phyloP scores from a whole-genome alignment of 2,329 filamentous ascomycete species.

The Venturia oleaginea region DNA sequence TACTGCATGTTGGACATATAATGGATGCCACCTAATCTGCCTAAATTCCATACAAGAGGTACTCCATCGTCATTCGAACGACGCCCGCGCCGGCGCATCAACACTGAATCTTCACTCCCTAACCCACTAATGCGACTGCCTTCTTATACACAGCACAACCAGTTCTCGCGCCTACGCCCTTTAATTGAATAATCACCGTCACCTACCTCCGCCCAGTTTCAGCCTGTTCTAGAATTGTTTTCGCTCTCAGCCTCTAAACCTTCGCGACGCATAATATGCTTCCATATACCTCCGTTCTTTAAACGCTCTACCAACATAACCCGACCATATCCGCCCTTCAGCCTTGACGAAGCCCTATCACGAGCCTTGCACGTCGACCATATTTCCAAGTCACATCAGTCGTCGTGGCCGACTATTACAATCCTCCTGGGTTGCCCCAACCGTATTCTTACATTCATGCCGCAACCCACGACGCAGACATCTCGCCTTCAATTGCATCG shows the following conservation, averaged over 20 bases:
- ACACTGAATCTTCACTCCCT: neutral
- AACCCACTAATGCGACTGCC: neutral
- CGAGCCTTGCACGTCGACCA: neutral
- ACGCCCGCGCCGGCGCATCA: neutral
- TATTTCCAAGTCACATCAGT: neutral
- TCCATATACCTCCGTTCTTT: neutral
- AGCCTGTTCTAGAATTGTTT: neutral
- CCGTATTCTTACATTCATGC: slow-evolving; percentile 19
- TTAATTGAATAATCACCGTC: neutral
- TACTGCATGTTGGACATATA: neutral
- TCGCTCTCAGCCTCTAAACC: neutral
- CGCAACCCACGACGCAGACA: slow-evolving; percentile 6
- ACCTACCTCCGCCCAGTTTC: neutral
- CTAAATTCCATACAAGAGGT: neutral
- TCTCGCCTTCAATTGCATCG: slow-evolving; percentile 17
- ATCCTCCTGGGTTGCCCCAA: slow-evolving; percentile 18
- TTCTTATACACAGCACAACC: neutral
- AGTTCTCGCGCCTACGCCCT: neutral
- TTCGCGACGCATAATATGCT: slow-evolving; percentile 3
- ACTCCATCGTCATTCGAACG: neutral
- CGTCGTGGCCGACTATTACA: slow-evolving; percentile 26
- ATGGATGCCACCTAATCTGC: neutral
- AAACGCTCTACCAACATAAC: neutral
- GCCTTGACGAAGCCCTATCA: neutral
- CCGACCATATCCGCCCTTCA: neutral